Conservation (phyloP, 129 eudicot genomes). For the Mikania micrantha region DNA sequence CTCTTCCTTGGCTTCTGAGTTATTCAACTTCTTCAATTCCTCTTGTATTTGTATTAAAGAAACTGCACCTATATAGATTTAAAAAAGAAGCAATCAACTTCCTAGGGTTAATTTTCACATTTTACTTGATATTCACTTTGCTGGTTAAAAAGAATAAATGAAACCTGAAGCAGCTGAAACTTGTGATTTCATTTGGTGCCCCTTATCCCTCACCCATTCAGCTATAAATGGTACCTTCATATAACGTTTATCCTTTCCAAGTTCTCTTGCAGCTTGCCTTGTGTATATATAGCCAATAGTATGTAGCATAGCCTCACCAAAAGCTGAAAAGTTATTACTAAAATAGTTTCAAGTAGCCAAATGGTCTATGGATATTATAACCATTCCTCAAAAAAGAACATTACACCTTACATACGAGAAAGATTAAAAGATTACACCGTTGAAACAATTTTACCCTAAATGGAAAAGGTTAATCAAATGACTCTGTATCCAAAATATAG, state of each 20-base stretch:
- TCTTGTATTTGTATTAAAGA: conserved; percentile 67
- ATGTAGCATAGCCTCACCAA: conserved; percentile 94
- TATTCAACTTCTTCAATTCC: conserved; percentile 51
- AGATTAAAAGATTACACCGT: neutral
- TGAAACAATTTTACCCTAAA: neutral
- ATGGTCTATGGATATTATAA: neutral
- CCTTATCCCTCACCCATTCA: conserved; percentile 93
- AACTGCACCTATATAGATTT: conserved; percentile 60
- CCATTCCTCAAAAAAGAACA: neutral
- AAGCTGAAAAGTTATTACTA: conserved; percentile 42
- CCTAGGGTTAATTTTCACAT: neutral
- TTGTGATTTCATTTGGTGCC: conserved; percentile 76
- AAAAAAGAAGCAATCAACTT: neutral
- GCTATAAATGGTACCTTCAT: conserved; percentile 89
- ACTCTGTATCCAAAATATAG: neutral
- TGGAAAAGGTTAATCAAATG: neutral
- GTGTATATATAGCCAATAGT: conserved; percentile 86
- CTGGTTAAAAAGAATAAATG: conserved; percentile 3
- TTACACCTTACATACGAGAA: neutral
- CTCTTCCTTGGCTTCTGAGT: conserved; percentile 62
- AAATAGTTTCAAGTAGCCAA: neutral
- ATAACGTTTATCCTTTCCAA: conserved; percentile 72
- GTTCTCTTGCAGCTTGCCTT: conserved; percentile 83
- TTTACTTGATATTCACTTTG: neutral
- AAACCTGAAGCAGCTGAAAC: conserved; percentile 86